phyloP scores from a whole-genome alignment of 2,329 filamentous ascomycete species.

The Fusarium burgessii region DNA sequence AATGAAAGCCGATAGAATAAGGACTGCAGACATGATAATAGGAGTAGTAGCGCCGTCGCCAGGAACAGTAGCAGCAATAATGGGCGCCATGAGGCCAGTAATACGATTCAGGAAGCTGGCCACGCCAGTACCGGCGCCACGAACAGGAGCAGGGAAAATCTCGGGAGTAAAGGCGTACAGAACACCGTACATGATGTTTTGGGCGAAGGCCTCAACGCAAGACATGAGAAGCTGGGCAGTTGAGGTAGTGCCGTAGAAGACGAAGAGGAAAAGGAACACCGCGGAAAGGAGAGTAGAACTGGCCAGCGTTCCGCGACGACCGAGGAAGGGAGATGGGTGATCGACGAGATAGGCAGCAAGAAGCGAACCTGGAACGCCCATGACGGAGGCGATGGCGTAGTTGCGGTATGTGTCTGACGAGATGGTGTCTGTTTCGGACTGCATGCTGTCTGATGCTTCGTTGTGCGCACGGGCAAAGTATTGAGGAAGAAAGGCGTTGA shows the following conservation, averaged over 20 bases:
- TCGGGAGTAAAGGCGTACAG: constrained; percentile 83
- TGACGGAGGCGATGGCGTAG: constrained; percentile 82
- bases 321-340: constrained; percentile 69
- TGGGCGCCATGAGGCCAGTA: constrained; percentile 74
- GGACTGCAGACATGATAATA: constrained; percentile 66
- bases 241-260: constrained; percentile 67
- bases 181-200: constrained; percentile 83
- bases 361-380: constrained; percentile 81
- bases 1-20: constrained; percentile 70
- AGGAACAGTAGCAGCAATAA: constrained; percentile 72
- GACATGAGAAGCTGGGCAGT: constrained; percentile 72
- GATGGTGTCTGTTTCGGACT: constrained; percentile 53
- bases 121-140: constrained; percentile 79
- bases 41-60: constrained; percentile 69
- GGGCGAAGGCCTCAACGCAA: constrained; percentile 76
- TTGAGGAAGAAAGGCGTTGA: constrained; percentile 91
- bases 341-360: constrained; percentile 80
- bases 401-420: constrained; percentile 75
- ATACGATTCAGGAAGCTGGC: constrained; percentile 77
- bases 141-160: constrained; percentile 78
- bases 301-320: constrained; percentile 79
- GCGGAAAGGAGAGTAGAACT: constrained; percentile 75
- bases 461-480: constrained; percentile 74
- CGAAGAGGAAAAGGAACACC: constrained; percentile 76
- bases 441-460: constrained; percentile 45